phyloP scores from a whole-genome alignment of 192 early-diverging fungal species.

The Mortierella claussenii region DNA sequence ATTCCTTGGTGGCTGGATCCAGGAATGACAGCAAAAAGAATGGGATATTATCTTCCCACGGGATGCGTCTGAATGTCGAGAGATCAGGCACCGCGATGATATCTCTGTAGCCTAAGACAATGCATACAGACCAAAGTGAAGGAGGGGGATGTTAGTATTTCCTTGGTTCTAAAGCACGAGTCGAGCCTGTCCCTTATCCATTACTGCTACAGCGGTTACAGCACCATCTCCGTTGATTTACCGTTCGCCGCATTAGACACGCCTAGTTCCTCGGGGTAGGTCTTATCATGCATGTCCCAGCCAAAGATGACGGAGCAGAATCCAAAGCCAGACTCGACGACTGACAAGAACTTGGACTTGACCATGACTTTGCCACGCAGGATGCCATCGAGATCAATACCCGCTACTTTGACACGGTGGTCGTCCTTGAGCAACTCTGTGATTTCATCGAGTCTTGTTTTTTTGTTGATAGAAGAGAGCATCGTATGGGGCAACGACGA shows the following conservation, averaged over 20 bases:
- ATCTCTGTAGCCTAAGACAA: constrained; percentile 57
- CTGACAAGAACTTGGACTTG: constrained; percentile 73
- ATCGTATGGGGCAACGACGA: no score
- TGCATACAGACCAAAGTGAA: neutral
- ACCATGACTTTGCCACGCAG: constrained; percentile 77
- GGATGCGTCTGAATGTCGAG: constrained; percentile 71
- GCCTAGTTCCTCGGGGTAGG: constrained; percentile 60
- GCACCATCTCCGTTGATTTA: neutral
- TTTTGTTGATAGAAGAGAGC: no score
- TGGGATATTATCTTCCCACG: constrained; percentile 79
- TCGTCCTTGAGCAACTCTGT: constrained; percentile 54
- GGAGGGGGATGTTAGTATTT: no score
- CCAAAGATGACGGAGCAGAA: constrained; percentile 84
- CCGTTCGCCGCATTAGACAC: constrained; percentile 50
- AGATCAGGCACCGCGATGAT: constrained; percentile 74
- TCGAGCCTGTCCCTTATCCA: no score
- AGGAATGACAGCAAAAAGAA: constrained; percentile 77
- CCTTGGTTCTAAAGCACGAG: no score
- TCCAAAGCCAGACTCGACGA: constrained; percentile 74
- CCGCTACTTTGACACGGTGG: constrained; percentile 66
- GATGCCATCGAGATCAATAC: constrained; percentile 78
- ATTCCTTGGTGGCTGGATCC: constrained; percentile 64
- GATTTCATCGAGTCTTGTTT: constrained; percentile 3
- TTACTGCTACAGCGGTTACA: no score
- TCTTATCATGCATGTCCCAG: constrained; percentile 84